Evolutionary conservation across 2,329 filamentous ascomycete genomes (phyloP), one percentile per base, ranked within the genome.

Genomic region (Sporothrix pseudoabietina): DNA sequence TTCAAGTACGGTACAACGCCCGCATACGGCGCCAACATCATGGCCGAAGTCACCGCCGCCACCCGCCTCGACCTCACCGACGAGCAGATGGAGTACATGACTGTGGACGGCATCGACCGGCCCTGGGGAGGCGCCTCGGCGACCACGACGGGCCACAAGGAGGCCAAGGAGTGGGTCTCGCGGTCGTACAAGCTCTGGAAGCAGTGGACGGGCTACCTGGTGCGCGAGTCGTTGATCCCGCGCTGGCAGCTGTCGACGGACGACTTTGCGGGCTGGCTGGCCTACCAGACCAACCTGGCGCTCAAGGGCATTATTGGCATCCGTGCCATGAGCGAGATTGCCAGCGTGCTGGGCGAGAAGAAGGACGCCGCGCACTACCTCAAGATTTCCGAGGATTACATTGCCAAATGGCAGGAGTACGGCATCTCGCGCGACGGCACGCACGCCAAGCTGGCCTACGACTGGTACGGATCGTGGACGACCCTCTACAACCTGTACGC

Each of bases 261-360:
- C 77, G 92, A 94, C 79, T 94, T 94, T 78, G 92, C 92, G 19
- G 92, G 91, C 63, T 91, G 90, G 87, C 84, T 94, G 63, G 87
- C 90, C 10, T 87, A 93, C 69, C 91, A 93, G 79, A 93, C 91
- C 0, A 94, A 94, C 77, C 83, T 94, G 68, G 91, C 91, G 0
- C 82, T 94, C 55, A 94, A 94, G 80, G 92, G 91, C 44, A 93
- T 94, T 75, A 86, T 94, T 74, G 92, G 92, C 32, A 93, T 94
- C 81, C 90, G 91, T 78, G 92, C 92, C 47, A 94, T 94, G 90
- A 89, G 89, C 78, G 88, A 91, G 77, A 84, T 94, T 10, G 87
- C 91, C 2, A 82, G 84, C 39, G 80, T 92, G 2, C 82, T 89
- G 44, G 90, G 87, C 71, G 83, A 90, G 55, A 80, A 83, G 2